Evolutionary conservation across 805 yeast species (phyloP), one percentile per base, ranked within the genome.

Genomic region (Babjeviella inositovora): DNA sequence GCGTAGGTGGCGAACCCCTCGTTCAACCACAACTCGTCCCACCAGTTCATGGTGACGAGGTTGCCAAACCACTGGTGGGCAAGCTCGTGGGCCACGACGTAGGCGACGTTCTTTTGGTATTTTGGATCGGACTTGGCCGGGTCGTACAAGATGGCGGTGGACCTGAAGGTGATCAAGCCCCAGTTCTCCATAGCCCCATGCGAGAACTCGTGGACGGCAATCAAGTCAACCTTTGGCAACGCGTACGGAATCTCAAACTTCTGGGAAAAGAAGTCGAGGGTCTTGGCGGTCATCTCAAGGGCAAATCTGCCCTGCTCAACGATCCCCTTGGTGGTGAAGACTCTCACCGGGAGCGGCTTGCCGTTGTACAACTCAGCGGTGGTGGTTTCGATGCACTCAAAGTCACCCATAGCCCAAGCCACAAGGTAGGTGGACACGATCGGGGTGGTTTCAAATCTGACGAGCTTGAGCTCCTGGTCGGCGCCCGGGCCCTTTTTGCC

Each of bases 21-120:
- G 41, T 80, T 80, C 30, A 80, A 63, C 93, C 93, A 80, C 34
- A 80, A 57, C 37, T 77, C 90, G 37, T 80, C 81, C 93, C 93
- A 80, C 90, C 92, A 81, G 38, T 75, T 70, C 93, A 80, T 81
- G 22, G 93, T 81, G 30, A 79, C 87, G 35, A 75, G 61, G 46
- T 81, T 74, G 26, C 93, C 93, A 39, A 80, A 81, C 93, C 93
- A 81, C 43, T 81, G 90, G 47, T 80, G 93, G 7, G 92, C 92
- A 28, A 80, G 55, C 48, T 80, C 93, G 49, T 81, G 93, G 28
- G 75, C 72, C 14, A 80, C 76, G 16, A 80, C 92, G 38, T 77
- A 77, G 5, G 82, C 72, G 15, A 80, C 90, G 31, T 74, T 73
- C 42, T 70, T 70, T 43, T 73, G 66, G 37, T 63, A 64, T 11